These are phyloP conservation scores for Amanita exitialis DNA, from an alignment of 768 basidiomycete genomes.

Conservation along the genomic window DNA sequence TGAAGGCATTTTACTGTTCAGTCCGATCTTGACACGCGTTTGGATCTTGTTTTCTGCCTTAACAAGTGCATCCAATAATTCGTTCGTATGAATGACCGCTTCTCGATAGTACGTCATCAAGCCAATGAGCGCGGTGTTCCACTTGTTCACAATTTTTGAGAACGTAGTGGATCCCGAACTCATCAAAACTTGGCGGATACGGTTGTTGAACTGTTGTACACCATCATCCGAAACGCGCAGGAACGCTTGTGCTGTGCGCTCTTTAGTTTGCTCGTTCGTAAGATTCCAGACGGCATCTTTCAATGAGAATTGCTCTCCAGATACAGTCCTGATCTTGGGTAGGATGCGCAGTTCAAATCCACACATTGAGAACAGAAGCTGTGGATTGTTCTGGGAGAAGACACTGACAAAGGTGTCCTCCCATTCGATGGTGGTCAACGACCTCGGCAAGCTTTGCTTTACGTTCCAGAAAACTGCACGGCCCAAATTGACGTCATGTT, in stretches of 20 bases:
- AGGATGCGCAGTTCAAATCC: conserved; percentile 98
- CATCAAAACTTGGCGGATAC: conserved; percentile 95
- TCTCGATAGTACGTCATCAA: conserved; percentile 98
- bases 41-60: conserved; percentile 99
- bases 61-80: conserved; percentile 89
- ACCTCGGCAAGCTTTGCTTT: conserved; percentile 91
- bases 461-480: conserved; percentile 99
- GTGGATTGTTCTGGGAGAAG: conserved; percentile 96
- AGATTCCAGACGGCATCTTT: conserved; percentile 96
- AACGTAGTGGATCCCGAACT: conserved; percentile 98
- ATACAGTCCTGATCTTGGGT: conserved; percentile 91
- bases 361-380: conserved; percentile 95
- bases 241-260: conserved; percentile 96
- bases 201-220: conserved; percentile 96
- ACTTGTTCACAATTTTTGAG: conserved; percentile 98
- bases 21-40: conserved; percentile 98
- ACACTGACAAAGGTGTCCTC: conserved; percentile 97
- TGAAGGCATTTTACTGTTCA: conserved; percentile 99
- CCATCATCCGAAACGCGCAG: conserved; percentile 95
- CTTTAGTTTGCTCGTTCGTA: conserved; percentile 95
- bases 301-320: conserved; percentile 94
- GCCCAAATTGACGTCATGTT: conserved; percentile 98
- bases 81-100: conserved; percentile 95
- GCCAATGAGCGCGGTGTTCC: conserved; percentile 93
- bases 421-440: conserved; percentile 98